Percentiles rank a stretch among this genome's conserved stretches.
Evolutionary conservation across 345 rosid genomes (phyloP).

Genomic region (Boechera divaricarpa): DNA sequence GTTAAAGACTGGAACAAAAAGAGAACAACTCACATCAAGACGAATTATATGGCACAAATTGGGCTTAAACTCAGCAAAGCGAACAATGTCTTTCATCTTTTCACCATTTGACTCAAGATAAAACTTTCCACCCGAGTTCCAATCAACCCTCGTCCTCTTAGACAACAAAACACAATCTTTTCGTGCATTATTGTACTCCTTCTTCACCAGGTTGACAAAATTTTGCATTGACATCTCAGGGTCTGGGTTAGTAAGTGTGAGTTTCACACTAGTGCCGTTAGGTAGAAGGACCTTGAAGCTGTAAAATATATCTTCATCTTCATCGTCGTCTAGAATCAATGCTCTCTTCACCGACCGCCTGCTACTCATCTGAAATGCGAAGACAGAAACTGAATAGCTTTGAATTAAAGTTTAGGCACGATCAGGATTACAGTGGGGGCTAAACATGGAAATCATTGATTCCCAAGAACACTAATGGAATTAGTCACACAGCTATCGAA

Average conservation of each 20-base stretch:
- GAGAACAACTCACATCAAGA: constrained; percentile 50
- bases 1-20: not conserved
- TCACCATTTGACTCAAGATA: constrained; percentile 45
- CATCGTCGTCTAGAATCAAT: constrained; percentile 29
- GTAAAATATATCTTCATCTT: constrained; percentile 22
- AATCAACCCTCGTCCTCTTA: constrained; percentile 40
- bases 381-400: constrained; percentile 1
- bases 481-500: not conserved
- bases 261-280: constrained; percentile 48
- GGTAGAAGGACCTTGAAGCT: constrained; percentile 67
- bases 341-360: constrained; percentile 38
- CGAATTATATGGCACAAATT: constrained; percentile 51
- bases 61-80: constrained; percentile 50
- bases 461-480: not conserved
- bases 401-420: not conserved
- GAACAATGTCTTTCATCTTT: constrained; percentile 30
- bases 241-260: constrained; percentile 41
- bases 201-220: constrained; percentile 48
- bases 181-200: constrained; percentile 39
- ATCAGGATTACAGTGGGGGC: constrained; percentile 7
- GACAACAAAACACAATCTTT: constrained; percentile 15
- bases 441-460: constrained; percentile 9
- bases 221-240: constrained; percentile 41
- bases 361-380: constrained; percentile 28
- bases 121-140: constrained; percentile 41